These are phyloP conservation scores for Leishmania tarentolae DNA, from an alignment of 208 protist species.

Conservation along the genomic window DNA sequence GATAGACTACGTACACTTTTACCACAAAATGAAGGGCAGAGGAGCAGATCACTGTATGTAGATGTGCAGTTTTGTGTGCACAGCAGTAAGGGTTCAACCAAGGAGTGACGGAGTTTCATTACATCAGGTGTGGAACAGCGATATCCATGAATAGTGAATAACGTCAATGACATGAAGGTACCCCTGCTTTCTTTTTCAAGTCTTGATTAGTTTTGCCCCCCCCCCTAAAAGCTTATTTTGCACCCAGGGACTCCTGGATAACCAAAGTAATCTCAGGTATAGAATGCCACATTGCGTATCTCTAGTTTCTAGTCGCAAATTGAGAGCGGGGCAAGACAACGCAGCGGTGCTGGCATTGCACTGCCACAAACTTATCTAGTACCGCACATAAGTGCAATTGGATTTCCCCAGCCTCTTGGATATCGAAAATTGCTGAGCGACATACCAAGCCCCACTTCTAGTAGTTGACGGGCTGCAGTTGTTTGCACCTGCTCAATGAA, in stretches of 20 bases:
- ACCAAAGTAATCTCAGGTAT: background rate
- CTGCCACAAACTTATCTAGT: background rate
- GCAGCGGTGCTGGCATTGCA: background rate
- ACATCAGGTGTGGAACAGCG: background rate
- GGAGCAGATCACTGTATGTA: background rate
- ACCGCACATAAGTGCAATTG: background rate
- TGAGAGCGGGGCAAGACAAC: background rate
- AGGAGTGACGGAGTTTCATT: background rate
- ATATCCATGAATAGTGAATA: background rate
- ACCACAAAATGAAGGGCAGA: background rate
- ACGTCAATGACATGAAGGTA: background rate
- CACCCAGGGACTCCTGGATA: background rate
- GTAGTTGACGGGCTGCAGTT: too few species aligned
- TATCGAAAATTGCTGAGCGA: background rate
- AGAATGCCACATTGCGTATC: background rate
- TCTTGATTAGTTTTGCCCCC: background rate
- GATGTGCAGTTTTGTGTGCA: background rate
- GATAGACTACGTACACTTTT: background rate
- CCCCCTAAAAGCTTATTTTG: background rate
- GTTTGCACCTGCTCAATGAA: too few species aligned
- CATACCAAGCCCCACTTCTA: background rate
- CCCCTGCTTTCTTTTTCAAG: background rate
- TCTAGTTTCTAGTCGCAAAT: background rate
- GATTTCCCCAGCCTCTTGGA: background rate
- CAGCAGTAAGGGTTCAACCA: background rate